Conservation (phyloP, 768 basidiomycete species). For the Brasilioporus rufonigricans region DNA sequence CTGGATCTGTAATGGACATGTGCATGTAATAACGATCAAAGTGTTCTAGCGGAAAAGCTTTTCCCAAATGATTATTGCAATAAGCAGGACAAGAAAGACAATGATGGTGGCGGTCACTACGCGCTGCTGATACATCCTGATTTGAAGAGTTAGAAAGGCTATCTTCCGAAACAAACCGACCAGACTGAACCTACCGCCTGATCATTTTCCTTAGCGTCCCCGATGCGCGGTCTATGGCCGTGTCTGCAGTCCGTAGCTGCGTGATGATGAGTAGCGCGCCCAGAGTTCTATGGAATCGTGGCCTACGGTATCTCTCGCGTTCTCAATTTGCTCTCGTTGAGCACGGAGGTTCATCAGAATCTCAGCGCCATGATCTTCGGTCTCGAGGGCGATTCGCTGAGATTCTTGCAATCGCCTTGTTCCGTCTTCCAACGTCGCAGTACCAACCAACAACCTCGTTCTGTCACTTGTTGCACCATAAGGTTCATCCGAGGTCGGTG, state of each 20-base stretch:
- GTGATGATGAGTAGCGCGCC: background rate
- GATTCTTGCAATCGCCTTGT: slow-evolving; percentile 83
- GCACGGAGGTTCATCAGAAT: slow-evolving; percentile 80
- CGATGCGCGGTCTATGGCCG: slow-evolving; percentile 86
- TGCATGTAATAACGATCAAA: slow-evolving; percentile 15
- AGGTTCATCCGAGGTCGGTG: slow-evolving; percentile 71
- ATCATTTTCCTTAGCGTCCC: slow-evolving; percentile 96
- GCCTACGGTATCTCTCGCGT: slow-evolving; percentile 83
- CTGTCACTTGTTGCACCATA: slow-evolving; percentile 71
- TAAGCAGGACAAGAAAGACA: slow-evolving; percentile 77
- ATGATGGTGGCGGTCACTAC: slow-evolving; percentile 87
- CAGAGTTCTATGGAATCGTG: background rate
- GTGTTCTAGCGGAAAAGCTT: slow-evolving; percentile 53
- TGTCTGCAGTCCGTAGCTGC: slow-evolving; percentile 83
- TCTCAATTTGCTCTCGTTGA: slow-evolving; percentile 94
- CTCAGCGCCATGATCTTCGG: slow-evolving; percentile 92
- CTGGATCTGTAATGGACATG: slow-evolving; percentile 11
- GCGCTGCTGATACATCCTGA: slow-evolving; percentile 96
- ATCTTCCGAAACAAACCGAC: slow-evolving; percentile 4
- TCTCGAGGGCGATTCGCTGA: slow-evolving; percentile 91
- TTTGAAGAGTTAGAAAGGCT: slow-evolving; percentile 20
- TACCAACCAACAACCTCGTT: slow-evolving; percentile 76
- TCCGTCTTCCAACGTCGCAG: slow-evolving; percentile 78
- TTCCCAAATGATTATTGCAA: slow-evolving; percentile 76
- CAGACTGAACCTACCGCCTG: slow-evolving; percentile 61